Base-by-base conservation (phyloP, 768 basidiomycete species). In the Polyporus arcularius region DNA sequence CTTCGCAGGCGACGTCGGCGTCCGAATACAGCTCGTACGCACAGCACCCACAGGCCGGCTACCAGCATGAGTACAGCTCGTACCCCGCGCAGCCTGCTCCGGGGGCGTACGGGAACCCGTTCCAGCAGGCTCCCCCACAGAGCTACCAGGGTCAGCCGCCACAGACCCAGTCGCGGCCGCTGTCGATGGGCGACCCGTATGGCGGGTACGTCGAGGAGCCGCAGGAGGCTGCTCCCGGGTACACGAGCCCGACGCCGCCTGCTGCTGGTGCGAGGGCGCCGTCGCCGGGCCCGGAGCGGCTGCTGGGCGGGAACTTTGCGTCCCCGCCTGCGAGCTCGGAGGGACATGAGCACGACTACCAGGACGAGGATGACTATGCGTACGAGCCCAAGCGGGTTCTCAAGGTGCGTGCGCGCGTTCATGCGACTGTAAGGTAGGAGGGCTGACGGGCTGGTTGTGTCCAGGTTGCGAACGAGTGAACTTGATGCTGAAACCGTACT, bases 291-390 rank as follows among this genome's bases (percentile, higher is more conserved):
- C 59, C 59, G n/a, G 59, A 53, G 8, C 43, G 49, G 40, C 31
- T 60, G 35, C 50, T 67, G 18, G 53, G 58, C 4, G 63, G 61
- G 15, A 64, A 62, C 52, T 67, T 65, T 38, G 57, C 52, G 49
- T 60, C 58, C 32, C 66, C 57, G 21, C 57, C 63, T 14, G 58
- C 64, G 26, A 63, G 63, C 50, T 65, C 66, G 48, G 65, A 68
- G 39, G 69, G 57, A n/a, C 66, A 66, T 28, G 66, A 70, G 6
- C 35, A 35, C 11, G 35, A 35, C 57, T 41, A 74, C 31, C 60
- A 70, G 16, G 74, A 76, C 30, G 73, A 74, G 11, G 73, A 74
- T 47, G 75, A 76, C 41, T 73, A 76, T 58, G 68, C 66, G 38
- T 70, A 70, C 31, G 71, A 63, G 15, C 68, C 69, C 4, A 53